Base-by-base conservation (phyloP, 1,284 basidiomycete genomes). In the Cryptococcus sp. region DNA sequence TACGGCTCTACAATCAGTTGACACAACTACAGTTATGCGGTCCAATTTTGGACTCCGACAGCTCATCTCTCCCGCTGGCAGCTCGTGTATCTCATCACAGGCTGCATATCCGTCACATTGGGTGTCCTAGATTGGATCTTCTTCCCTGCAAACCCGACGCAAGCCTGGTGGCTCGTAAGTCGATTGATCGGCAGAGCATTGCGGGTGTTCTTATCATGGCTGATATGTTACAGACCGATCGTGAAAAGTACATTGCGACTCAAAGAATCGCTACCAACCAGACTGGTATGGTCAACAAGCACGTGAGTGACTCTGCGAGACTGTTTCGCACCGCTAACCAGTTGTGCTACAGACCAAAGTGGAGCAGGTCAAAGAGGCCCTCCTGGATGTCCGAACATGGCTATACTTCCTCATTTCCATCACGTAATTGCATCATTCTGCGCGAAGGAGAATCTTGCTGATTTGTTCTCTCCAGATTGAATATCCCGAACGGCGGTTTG, bases 291-390 rank as follows among this genome's bases (percentile, higher is more conserved):
- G 25, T 50, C 19, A 44, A 44, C 22, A 44, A 8, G 2, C n/a
- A n/a, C 41, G 41, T 44, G n/a, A 44, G 41, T 15, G 8, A 44
- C n/a, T 10, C 13, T 8, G n/a, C n/a, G n/a, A 44, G 11, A 44
- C 41, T 44, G 8, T 6, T 5, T 5, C 5, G 10, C n/a, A 22
- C n/a, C 5, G 41, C 41, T 44, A 16, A 44, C 15, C 5, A n/a
- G 8, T 1, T 11, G 41, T 20, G 11, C 11, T 62, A 5, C 53
- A 64, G 46, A 72, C 69, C 60, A 67, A 66, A 57, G 59, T 63
- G 57, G 63, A 68, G 15, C 70, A 72, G 41, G 52, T 69, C 37
- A 54, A 54, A 15, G 70, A 72, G 54, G 69, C 69, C 6, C 54
- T 70, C 22, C 40, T 60, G 13, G 70, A 70, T 50, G 52, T 62